These are phyloP conservation scores for Crithidia bombi DNA, from an alignment of 208 protist genomes.

Conservation along the genomic window DNA sequence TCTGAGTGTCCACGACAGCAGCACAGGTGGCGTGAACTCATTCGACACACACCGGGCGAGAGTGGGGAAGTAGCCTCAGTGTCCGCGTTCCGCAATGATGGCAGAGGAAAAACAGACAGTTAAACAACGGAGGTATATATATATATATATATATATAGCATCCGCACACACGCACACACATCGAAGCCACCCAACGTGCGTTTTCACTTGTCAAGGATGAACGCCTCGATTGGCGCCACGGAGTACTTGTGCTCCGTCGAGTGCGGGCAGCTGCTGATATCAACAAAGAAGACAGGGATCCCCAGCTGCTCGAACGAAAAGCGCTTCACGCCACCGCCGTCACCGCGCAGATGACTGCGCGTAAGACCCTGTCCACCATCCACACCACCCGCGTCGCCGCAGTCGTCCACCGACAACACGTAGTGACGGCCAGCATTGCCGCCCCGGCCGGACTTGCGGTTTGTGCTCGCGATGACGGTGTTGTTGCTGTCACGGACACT, in stretches of 20 bases:
- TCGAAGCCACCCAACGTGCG: not conserved
- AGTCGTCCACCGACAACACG: slow-evolving; percentile 48
- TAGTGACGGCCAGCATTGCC: slow-evolving; percentile 28
- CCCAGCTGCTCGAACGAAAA: slow-evolving; percentile 72
- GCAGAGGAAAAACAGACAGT: too few relatives aligned
- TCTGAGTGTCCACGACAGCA: too few relatives aligned
- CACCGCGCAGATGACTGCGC: slow-evolving; percentile 4
- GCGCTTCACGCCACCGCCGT: slow-evolving; percentile 4
- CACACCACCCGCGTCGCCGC: slow-evolving; percentile 11
- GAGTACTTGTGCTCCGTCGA: slow-evolving; percentile 43
- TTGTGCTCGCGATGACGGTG: slow-evolving; percentile 22
- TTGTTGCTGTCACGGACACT: slow-evolving; percentile 65
- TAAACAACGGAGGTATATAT: not conserved
- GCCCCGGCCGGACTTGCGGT: slow-evolving; percentile 13
- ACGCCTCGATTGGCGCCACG: slow-evolving; percentile 45
- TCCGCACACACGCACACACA: not conserved
- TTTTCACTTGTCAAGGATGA: slow-evolving; percentile 30
- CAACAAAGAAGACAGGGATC: slow-evolving; percentile 57
- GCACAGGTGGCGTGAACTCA: too few relatives aligned
- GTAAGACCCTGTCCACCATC: not conserved
- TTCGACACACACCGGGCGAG: too few relatives aligned
- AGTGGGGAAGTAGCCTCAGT: too few relatives aligned
- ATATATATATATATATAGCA: too few relatives aligned
- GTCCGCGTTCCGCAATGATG: too few relatives aligned
- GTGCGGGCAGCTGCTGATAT: slow-evolving; percentile 69